Percentiles rank a stretch among this genome's conserved stretches.
These are phyloP conservation scores for Hypsizygus ulmarius DNA, from an alignment of 1,284 basidiomycete species.

Conservation along the genomic window DNA sequence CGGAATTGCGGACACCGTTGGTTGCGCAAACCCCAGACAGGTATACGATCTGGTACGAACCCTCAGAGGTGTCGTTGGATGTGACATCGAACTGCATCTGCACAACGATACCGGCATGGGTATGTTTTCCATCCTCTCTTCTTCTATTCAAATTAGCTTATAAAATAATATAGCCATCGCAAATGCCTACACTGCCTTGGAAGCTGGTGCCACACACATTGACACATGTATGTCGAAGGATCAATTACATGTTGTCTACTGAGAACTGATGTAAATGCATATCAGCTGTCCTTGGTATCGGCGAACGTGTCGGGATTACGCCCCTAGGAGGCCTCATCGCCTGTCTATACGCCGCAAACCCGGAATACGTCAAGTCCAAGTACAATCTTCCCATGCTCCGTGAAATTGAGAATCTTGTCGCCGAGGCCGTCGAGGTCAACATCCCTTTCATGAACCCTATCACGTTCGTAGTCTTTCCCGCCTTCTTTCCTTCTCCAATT, in stretches of 20 bases:
- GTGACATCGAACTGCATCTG: conserved; percentile 98
- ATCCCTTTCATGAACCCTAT: conserved; percentile 97
- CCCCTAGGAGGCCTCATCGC: conserved; percentile 97
- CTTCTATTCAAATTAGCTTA: conserved; percentile 13
- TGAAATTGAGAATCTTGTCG: conserved; percentile 98
- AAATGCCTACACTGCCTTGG: conserved; percentile 97
- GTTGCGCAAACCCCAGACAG: conserved; percentile 97
- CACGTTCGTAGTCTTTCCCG: conserved; percentile 50
- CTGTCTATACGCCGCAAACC: conserved; percentile 94
- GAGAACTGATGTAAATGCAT: conserved; percentile 6
- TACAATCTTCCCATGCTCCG: conserved; percentile 98
- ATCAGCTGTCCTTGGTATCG: conserved; percentile 88
- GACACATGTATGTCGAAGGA: conserved; percentile 74
- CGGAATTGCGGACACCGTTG: conserved; percentile 99
- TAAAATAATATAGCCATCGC: conserved; percentile 73
- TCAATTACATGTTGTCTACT: neutral
- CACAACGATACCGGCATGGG: conserved; percentile 98
- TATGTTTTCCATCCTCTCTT: conserved; percentile 28
- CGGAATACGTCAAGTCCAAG: conserved; percentile 99
- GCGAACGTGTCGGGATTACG: conserved; percentile 99
- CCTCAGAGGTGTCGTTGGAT: conserved; percentile 90
- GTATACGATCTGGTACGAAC: conserved; percentile 99
- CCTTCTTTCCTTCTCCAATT: conserved; percentile 2
- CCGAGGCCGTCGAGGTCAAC: conserved; percentile 97
- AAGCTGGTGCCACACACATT: conserved; percentile 98